phyloP scores from a whole-genome alignment of 305 asterid genomes.

The Fraxinus floribunda region DNA sequence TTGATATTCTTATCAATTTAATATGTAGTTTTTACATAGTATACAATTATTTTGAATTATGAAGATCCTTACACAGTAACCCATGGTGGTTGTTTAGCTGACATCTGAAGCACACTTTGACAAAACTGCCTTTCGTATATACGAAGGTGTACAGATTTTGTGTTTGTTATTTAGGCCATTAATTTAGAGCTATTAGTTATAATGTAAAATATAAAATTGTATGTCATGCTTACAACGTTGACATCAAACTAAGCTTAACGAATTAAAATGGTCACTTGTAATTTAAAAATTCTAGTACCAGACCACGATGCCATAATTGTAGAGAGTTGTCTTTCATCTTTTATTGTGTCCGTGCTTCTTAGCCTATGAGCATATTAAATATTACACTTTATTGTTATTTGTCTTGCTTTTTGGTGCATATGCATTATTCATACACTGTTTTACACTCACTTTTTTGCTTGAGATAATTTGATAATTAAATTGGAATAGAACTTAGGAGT shows the following conservation, averaged over 20 bases:
- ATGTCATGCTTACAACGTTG: background rate
- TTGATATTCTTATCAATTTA: background rate
- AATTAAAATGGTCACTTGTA: background rate
- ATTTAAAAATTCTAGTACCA: background rate
- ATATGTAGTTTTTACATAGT: background rate
- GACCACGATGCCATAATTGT: background rate
- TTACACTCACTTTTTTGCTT: background rate
- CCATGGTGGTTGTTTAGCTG: background rate
- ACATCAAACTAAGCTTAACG: background rate
- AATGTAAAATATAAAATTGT: background rate
- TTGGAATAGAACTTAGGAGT: background rate
- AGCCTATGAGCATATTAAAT: background rate
- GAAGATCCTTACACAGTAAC: background rate
- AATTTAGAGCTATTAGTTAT: background rate
- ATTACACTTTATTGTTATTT: background rate
- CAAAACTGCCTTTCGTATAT: background rate
- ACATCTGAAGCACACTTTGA: background rate
- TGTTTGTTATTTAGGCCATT: background rate
- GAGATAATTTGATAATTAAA: background rate
- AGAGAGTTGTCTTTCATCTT: background rate
- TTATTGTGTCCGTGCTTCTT: background rate
- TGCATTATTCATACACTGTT: background rate
- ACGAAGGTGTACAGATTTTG: background rate
- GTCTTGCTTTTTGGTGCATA: background rate
- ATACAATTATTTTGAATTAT: background rate